A percentile compares a stretch with the other conserved stretches of the same genome.
Conservation (phyloP, 169 alveolate genomes). For the Perkinsus chesapeaki region DNA sequence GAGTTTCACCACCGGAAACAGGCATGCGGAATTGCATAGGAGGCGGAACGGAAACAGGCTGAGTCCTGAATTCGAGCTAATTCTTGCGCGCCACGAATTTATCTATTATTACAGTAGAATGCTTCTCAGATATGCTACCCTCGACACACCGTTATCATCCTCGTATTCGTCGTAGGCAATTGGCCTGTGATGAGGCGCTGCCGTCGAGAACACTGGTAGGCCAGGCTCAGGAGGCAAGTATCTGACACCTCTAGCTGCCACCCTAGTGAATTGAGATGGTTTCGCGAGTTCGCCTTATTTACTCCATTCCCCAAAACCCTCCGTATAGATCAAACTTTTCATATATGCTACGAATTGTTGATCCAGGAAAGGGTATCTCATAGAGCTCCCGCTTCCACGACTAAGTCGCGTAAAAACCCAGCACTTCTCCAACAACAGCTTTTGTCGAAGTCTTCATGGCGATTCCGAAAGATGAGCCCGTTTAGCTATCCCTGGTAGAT, state of each 20-base stretch:
- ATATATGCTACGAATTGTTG: too few relatives aligned
- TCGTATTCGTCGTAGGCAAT: background rate
- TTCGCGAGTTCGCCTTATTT: too few relatives aligned
- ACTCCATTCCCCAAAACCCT: too few relatives aligned
- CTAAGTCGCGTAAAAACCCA: too few relatives aligned
- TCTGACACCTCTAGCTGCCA: background rate
- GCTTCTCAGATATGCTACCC: background rate
- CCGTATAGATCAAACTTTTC: too few relatives aligned
- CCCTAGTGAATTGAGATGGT: too few relatives aligned
- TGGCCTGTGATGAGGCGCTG: background rate
- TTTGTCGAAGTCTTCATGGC: too few relatives aligned
- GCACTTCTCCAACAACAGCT: too few relatives aligned
- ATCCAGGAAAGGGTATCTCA: too few relatives aligned
- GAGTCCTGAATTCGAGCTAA: background rate
- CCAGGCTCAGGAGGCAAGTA: background rate
- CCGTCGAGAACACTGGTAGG: background rate
- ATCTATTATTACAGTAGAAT: background rate
- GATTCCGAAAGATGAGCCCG: too few relatives aligned
- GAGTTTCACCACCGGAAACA: background rate
- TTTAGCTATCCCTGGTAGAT: too few relatives aligned
- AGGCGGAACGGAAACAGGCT: background rate
- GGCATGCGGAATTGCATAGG: background rate
- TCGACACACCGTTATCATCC: background rate
- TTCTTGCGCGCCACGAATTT: background rate
- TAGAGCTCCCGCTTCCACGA: too few relatives aligned